Evolutionary conservation across 2,329 filamentous ascomycete species (phyloP).

Genomic region (Fusarium cyanostomum): DNA sequence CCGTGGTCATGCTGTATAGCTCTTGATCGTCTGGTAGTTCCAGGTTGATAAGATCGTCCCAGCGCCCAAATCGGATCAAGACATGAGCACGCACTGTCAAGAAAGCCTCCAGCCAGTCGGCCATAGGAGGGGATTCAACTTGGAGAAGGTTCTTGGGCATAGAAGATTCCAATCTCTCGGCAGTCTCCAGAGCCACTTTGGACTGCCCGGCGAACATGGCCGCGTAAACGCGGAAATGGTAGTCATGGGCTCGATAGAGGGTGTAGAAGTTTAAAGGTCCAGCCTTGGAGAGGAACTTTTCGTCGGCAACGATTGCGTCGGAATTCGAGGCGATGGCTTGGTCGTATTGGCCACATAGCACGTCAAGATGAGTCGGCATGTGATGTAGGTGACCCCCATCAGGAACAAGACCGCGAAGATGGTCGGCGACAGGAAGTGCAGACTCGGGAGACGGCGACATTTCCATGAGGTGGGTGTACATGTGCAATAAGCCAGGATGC

Average conservation of each 20-base stretch:
- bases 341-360: conserved; percentile 74
- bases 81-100: conserved; percentile 74
- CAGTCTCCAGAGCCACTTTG: conserved; percentile 68
- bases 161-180: conserved; percentile 65
- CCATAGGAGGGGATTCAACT: conserved; percentile 75
- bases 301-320: conserved; percentile 73
- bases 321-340: conserved; percentile 73
- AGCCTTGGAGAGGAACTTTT: conserved; percentile 67
- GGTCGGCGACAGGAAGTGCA: conserved; percentile 68
- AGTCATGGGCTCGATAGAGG: conserved; percentile 78
- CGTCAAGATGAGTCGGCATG: conserved; percentile 81
- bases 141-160: conserved; percentile 71
- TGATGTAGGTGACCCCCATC: conserved; percentile 77
- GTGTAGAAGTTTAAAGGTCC: conserved; percentile 79
- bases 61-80: conserved; percentile 76
- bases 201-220: conserved; percentile 80
- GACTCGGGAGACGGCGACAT: conserved; percentile 74
- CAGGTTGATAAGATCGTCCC: conserved; percentile 71
- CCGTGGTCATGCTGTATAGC: conserved; percentile 75
- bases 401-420: conserved; percentile 70
- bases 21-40: conserved; percentile 64
- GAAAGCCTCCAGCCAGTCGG: conserved; percentile 80
- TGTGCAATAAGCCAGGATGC: conserved; percentile 79
- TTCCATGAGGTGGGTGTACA: conserved; percentile 83
- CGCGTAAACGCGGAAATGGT: conserved; percentile 79